A percentile compares a stretch with the other conserved stretches of the same genome.
These are phyloP conservation scores for Nadsonia commutata DNA, from an alignment of 1,139 yeast genomes.

Conservation along the genomic window DNA sequence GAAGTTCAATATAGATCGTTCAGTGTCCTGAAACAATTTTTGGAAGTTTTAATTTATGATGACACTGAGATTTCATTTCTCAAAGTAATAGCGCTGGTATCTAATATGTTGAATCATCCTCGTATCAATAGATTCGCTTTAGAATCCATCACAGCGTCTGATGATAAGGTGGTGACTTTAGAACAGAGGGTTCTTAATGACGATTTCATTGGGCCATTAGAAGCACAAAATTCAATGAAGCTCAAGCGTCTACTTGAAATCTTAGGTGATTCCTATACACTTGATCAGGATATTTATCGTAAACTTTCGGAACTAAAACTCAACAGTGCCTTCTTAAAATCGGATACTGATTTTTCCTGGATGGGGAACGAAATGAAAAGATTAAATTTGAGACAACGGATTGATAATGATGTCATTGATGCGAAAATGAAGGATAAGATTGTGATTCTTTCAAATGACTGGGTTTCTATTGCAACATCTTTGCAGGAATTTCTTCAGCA, in stretches of 20 bases:
- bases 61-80: conserved; percentile 20
- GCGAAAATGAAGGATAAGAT: conserved; percentile 10
- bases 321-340: conserved; percentile 5
- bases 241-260: conserved; percentile 14
- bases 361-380: conserved; percentile 4
- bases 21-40: conserved; percentile 19
- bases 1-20: conserved; percentile 14
- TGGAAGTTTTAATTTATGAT: conserved; percentile 23
- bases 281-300: conserved; percentile 9
- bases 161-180: conserved; percentile 15
- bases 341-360: conserved; percentile 12
- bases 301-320: conserved; percentile 7
- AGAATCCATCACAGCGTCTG: conserved; percentile 38
- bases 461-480: conserved; percentile 83
- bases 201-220: conserved; percentile 14
- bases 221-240: conserved; percentile 11
- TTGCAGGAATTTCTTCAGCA: conserved; percentile 68
- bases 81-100: conserved; percentile 15
- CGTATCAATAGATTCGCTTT: conserved; percentile 46
- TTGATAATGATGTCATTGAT: background rate
- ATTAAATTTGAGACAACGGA: background rate
- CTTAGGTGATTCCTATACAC: conserved; percentile 16
- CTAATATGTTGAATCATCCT: conserved; percentile 19
- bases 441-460: conserved; percentile 14
- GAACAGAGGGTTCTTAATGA: conserved; percentile 12